Conservation (phyloP, 2,329 filamentous ascomycete species). For the Alternaria viburni region DNA sequence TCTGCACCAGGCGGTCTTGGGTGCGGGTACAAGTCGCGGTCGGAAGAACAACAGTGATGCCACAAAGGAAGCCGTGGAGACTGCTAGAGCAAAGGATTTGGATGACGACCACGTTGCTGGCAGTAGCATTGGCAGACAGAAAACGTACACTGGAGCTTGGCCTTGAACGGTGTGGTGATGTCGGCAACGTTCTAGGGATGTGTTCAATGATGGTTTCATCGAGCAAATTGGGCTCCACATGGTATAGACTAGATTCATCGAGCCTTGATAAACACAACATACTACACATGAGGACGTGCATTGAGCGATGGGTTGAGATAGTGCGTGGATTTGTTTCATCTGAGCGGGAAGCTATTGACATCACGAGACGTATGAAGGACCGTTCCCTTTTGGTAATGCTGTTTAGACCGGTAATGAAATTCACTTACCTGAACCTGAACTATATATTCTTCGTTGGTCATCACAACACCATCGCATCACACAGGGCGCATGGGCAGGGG, state of each 20-base stretch:
- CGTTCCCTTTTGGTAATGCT: neutral
- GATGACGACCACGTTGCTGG: neutral
- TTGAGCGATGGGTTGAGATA: neutral
- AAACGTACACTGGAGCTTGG: conserved; percentile 1
- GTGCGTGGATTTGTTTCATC: neutral
- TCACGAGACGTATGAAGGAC: neutral
- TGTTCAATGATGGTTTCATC: neutral
- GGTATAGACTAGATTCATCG: neutral
- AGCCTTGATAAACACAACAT: neutral
- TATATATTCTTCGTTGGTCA: neutral
- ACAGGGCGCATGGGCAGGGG: conserved; percentile 19
- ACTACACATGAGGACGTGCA: neutral
- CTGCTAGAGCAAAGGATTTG: neutral
- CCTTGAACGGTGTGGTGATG: neutral
- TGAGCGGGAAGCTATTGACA: neutral
- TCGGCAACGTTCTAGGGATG: neutral
- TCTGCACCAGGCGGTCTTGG: neutral
- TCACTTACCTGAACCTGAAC: neutral
- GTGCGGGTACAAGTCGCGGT: neutral
- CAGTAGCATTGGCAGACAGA: neutral
- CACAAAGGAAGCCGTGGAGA: neutral
- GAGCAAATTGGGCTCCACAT: neutral
- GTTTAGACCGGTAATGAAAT: neutral
- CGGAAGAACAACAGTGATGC: neutral
- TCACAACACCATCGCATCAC: conserved; percentile 18